These are phyloP conservation scores for Starmerella roubikii DNA, from an alignment of 805 yeast species.

Conservation along the genomic window DNA sequence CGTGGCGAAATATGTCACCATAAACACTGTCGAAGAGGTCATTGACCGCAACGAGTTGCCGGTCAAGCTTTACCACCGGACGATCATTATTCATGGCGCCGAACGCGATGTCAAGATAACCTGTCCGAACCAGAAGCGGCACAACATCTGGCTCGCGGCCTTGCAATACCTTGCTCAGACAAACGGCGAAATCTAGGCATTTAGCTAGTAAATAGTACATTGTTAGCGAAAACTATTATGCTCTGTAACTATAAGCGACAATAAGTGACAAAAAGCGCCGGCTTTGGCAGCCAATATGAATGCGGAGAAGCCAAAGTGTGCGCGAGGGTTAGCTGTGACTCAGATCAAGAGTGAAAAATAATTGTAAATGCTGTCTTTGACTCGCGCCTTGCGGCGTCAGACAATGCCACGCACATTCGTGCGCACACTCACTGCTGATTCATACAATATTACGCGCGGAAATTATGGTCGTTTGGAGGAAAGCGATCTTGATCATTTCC, in stretches of 20 bases:
- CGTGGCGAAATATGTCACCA: slow-evolving; percentile 68
- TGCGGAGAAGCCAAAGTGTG: no score
- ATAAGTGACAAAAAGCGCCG: no score
- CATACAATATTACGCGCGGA: slow-evolving; percentile 42
- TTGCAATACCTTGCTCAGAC: slow-evolving; percentile 29
- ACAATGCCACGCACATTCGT: background rate
- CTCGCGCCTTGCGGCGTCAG: background rate
- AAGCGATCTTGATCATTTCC: slow-evolving; percentile 49
- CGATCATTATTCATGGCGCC: slow-evolving; percentile 61
- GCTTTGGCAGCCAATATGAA: no score
- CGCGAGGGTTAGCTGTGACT: no score
- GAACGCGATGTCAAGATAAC: slow-evolving; percentile 61
- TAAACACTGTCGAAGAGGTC: slow-evolving; percentile 62
- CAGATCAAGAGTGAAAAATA: no score
- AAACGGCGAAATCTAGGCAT: no score
- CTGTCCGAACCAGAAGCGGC: slow-evolving; percentile 76
- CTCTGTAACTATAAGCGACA: no score
- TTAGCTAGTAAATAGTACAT: no score
- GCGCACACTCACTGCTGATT: slow-evolving; percentile 47
- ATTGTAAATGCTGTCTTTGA: no score
- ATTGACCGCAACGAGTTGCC: slow-evolving; percentile 62
- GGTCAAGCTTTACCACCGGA: slow-evolving; percentile 74
- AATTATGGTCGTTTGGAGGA: slow-evolving; percentile 39
- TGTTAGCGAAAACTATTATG: no score
- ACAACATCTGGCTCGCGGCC: slow-evolving; percentile 82